phyloP scores from a whole-genome alignment of 2,329 filamentous ascomycete species.

The Cladophialophora exuberans region DNA sequence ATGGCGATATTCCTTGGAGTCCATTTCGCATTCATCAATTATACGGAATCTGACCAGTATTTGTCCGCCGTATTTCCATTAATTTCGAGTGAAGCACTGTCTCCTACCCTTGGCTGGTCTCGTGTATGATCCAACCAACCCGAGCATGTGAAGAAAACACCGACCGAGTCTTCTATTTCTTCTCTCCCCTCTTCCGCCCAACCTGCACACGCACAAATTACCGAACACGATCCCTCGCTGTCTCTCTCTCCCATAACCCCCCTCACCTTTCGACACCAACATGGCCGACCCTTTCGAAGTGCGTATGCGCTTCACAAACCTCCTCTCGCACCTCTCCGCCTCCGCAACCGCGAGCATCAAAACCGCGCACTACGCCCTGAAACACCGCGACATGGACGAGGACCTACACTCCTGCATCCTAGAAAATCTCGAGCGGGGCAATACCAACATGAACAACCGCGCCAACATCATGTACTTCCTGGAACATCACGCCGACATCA shows the following conservation, averaged over 20 bases:
- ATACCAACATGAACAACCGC: conserved; percentile 92
- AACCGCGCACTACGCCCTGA: conserved; percentile 91
- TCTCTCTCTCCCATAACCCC: not conserved
- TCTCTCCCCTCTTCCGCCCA: too few species aligned
- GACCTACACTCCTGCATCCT: conserved; percentile 96
- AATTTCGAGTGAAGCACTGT: too few species aligned
- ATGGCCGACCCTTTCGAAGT: conserved; percentile 95
- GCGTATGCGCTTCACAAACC: conserved; percentile 91
- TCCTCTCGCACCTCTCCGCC: conserved; percentile 88
- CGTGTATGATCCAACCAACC: too few species aligned
- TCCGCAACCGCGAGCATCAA: conserved; percentile 88
- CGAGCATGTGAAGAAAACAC: too few species aligned
- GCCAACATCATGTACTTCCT: conserved; percentile 99
- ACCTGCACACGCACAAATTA: too few species aligned
- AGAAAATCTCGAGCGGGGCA: conserved; percentile 81
- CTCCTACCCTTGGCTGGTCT: too few species aligned
- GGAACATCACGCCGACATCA: conserved; percentile 88
- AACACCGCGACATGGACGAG: conserved; percentile 92
- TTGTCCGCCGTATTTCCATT: too few species aligned
- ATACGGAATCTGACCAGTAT: too few species aligned
- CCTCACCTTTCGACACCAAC: conserved; percentile 40
- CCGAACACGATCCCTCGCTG: not conserved
- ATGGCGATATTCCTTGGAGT: not conserved
- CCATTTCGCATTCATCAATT: too few species aligned
- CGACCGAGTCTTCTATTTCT: too few species aligned